Base-by-base conservation (phyloP, 2,329 filamentous ascomycete species). In the Beauveria sp. region DNA sequence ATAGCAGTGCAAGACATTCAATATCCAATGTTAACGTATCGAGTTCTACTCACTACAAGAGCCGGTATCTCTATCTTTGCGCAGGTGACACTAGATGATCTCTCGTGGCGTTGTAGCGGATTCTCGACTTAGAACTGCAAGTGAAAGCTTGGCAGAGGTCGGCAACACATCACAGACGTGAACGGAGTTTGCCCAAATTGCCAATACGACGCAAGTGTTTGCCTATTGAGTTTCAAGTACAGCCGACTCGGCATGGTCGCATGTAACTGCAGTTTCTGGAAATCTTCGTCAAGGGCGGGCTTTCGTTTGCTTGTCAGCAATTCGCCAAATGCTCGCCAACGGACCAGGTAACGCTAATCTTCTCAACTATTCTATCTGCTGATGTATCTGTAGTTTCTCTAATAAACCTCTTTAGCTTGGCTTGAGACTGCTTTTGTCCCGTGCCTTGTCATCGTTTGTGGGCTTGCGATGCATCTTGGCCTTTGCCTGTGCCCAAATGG, bases 341-440 rank as follows among this genome's bases (percentile, higher is more conserved):
- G 28, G 16, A 37, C 26, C 12, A 30, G 34, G 20, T 60, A 34
- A 55, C 28, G 30, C n/a, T 59, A 12, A 3, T 22, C 50, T 50
- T 34, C 5, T 37, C 6, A 46, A 55, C 46, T 26, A 60, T 50
- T 50, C 41, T 61, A 61, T 61, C 44, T 61, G 44, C 43, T 55
- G 8, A 40, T 14, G 30, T 50, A 55, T 61, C 34, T 55, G 41
- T 50, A 48, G 41, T 41, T 46, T 48, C 54, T 40, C 28, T 22
- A 54, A 41, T 55, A 26, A 44, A 41, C 20, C 20, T 61, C 43
- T 50, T 61, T 61, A 44, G 22, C 44, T 28, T 34, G 43, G 20
- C 3, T 43, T 43, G 14, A 43, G 20, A 18, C 3, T 61, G 34
- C 51, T 55, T 24, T 50, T 51, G 43, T 55, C 51, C 34, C n/a